Evolutionary conservation across 2,329 filamentous ascomycete species (phyloP), one percentile per base, ranked within the genome.

Genomic region (Triangularia setosa): DNA sequence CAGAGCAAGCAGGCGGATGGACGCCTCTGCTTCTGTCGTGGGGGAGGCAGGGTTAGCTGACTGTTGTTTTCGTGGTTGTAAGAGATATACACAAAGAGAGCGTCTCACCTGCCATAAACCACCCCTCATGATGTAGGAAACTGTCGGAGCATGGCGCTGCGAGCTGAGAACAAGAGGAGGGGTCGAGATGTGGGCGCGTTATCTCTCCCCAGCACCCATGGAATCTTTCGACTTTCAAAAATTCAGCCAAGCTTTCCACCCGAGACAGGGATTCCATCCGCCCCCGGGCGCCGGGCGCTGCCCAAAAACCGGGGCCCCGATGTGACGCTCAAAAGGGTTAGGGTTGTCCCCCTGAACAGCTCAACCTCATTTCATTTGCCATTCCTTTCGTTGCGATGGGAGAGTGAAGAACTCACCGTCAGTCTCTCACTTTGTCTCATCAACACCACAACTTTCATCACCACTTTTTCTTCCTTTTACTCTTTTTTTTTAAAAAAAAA

Each of bases 101-200:
- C 12, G 16, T 53, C 58, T 18, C 68, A 80, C 80, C 75, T 76
- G 76, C 71, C 75, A 77, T 70, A 74, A 65, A 67, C 75, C 75
- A 69, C 75, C 75, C 74, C 78, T 79, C 66, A 82, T 77, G 80
- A 82, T 82, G 67, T 33, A 69, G 60, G 62, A 59, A 58, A 58
- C 25, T 58, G 28, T 58, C 44, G 56, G 64, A 65, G 67, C 69
- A 71, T 71, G 59, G 68, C 65, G 62, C 60, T 63, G 24, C 59
- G 21, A 16, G n/a, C 27, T 18, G n/a, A 1, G 9, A 48, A 48
- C 5, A n/a, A 21, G 40, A 21, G 40, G 40, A 48, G 40, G 40
- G 40, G 40, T 48, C 11, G 18, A 18, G 40, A 48, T 48, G n/a
- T 48, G n/a, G 40, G 40, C 40, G 40, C 40, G 40, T 48, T 48